Base-by-base conservation (phyloP, 345 rosid genomes). In the Camelina laxa region DNA sequence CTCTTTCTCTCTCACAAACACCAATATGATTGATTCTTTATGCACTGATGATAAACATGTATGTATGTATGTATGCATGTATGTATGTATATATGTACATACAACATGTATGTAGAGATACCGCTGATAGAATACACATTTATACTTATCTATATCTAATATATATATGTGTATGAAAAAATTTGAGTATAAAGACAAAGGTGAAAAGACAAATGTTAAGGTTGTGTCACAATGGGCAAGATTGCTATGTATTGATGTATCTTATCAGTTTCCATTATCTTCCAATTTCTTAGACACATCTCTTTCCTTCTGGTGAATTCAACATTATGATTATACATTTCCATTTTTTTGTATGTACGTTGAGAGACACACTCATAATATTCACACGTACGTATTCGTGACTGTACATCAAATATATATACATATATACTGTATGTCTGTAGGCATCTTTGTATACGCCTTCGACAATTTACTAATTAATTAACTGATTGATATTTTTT, bases 181-280 rank as follows among this genome's bases (percentile, higher is more conserved):
- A 21, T 8, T 16, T 50, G 57, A 68, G 75, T 22, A 69, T 83
- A 79, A 71, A 82, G 94, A 89, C 97, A 85, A 86, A 88, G 74
- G 83, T 89, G 92, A 87, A 89, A 86, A 87, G 97, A 94, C 98
- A 91, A 89, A 87, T 80, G 82, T 94, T 87, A 91, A 91, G 98
- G 96, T 88, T 89, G 80, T 83, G 92, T 91, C 91, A 89, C 86
- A 57, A 85, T 85, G 86, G 75, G 75, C 86, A 70, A 51, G 65
- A 69, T 80, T 70, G 78, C 78, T 69, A 75, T 78, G 68, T 39
- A 15, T 55, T 73, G 75, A 68, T 69, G 79, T 61, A 63, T 79
- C 79, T 59, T 21, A 61, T 71, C 77, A 72, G 64, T 71, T 77
- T 59, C 73, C 73, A 65, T 71, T 72, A 59, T 65, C 64, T 59